These are phyloP conservation scores for Cyclotella choctawhatcheeana DNA, from an alignment of 108 stramenopile species.

Conservation along the genomic window DNA sequence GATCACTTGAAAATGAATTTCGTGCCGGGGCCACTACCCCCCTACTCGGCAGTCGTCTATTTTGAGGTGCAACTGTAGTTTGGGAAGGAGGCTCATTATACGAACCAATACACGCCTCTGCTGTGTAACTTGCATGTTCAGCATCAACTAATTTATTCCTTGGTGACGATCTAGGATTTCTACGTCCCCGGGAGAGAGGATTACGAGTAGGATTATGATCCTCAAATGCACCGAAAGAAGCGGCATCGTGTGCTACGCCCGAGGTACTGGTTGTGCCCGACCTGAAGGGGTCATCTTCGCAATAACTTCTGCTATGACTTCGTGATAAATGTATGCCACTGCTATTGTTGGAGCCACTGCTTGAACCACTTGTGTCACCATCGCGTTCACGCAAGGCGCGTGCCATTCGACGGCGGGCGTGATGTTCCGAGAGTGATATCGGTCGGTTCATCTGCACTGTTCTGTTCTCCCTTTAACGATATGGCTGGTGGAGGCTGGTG, in stretches of 20 bases:
- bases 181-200: background rate
- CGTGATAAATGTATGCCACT: background rate
- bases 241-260: conserved; percentile 10
- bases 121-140: conserved; percentile 11
- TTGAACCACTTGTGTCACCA: too few species aligned
- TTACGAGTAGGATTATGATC: background rate
- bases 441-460: conserved; percentile 7
- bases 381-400: conserved; percentile 1
- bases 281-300: too few species aligned
- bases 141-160: too few species aligned
- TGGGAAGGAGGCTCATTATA: too few species aligned
- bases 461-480: too few species aligned
- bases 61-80: too few species aligned
- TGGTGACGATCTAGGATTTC: too few species aligned
- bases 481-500: too few species aligned
- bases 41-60: background rate
- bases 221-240: conserved; percentile 1
- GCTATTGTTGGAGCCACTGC: background rate
- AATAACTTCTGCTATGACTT: background rate
- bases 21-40: background rate
- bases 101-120: background rate
- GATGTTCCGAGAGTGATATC: conserved; percentile 14
- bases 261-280: too few species aligned
- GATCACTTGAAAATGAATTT: background rate
- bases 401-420: conserved; percentile 13